phyloP scores from a whole-genome alignment of 768 basidiomycete species.

The Leucosporidium yakuticum region DNA sequence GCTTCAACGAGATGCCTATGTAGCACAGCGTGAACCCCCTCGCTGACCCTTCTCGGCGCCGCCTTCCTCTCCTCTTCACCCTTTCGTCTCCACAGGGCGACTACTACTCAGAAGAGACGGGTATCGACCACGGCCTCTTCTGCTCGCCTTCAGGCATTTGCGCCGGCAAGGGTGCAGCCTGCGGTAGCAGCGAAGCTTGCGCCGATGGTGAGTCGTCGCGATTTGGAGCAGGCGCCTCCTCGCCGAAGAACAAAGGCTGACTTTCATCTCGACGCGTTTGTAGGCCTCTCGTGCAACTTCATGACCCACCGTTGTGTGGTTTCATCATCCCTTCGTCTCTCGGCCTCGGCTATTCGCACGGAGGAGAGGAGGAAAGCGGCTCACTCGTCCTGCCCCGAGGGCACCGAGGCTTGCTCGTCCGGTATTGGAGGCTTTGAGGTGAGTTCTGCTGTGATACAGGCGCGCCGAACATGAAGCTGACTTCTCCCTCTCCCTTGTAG shows the following conservation, averaged over 20 bases:
- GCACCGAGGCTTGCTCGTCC: constrained; percentile 16
- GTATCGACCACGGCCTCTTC: constrained; percentile 22
- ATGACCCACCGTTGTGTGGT: constrained; percentile 16
- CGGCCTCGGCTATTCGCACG: neutral
- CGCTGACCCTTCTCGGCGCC: too few species aligned
- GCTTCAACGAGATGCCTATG: too few species aligned
- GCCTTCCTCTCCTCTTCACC: too few species aligned
- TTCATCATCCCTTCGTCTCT: neutral
- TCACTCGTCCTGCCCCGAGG: constrained; percentile 11
- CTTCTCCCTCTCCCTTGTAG: neutral
- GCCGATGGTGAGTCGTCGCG: neutral
- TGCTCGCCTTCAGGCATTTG: constrained; percentile 11
- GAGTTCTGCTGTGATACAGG: neutral
- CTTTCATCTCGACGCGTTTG: neutral
- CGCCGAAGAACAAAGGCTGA: too few species aligned
- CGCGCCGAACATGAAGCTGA: neutral
- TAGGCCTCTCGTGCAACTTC: constrained; percentile 28
- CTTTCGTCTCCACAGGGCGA: neutral
- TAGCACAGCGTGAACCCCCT: too few species aligned
- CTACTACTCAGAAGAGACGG: neutral
- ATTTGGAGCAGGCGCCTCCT: too few species aligned
- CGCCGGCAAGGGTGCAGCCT: constrained; percentile 14
- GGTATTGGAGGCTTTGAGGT: constrained; percentile 27
- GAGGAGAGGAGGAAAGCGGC: constrained; percentile 19
- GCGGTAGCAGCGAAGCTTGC: constrained; percentile 11